Conservation (phyloP, 1,284 basidiomycete species). For the Cerrena zonata region DNA sequence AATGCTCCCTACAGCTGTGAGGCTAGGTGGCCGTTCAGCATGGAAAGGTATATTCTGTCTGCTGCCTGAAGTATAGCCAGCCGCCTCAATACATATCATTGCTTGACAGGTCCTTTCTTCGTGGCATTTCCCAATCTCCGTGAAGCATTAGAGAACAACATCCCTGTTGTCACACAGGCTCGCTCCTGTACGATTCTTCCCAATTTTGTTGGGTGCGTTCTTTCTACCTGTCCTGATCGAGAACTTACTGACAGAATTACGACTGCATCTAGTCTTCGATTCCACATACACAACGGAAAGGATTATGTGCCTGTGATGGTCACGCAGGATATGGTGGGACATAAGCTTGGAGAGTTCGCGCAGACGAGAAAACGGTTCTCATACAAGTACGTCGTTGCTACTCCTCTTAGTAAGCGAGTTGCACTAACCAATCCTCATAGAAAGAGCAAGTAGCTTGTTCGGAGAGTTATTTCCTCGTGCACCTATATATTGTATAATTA, state of each 20-base stretch:
- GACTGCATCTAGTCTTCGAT: slow-evolving; percentile 57
- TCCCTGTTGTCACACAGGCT: slow-evolving; percentile 85
- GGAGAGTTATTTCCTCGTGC: not conserved
- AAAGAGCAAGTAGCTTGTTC: not conserved
- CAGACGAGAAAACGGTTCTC: slow-evolving; percentile 77
- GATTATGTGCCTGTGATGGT: slow-evolving; percentile 82
- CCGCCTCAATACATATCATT: not conserved
- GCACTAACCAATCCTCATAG: not conserved
- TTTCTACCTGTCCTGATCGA: not conserved
- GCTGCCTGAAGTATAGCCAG: not conserved
- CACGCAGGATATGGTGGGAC: slow-evolving; percentile 97
- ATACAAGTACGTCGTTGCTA: slow-evolving; percentile 54
- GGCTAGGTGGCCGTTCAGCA: slow-evolving; percentile 27
- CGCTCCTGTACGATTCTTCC: slow-evolving; percentile 90
- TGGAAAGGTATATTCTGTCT: slow-evolving; percentile 26
- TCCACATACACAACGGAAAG: slow-evolving; percentile 93
- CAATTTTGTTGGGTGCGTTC: slow-evolving; percentile 81
- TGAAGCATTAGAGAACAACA: slow-evolving; percentile 77
- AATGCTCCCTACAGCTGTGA: slow-evolving; percentile 27
- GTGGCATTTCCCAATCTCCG: slow-evolving; percentile 88
- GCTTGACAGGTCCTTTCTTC: slow-evolving; percentile 79
- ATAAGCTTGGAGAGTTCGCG: slow-evolving; percentile 94
- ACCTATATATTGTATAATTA: not conserved
- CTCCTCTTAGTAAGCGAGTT: not conserved
- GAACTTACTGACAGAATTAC: not conserved